Base-by-base conservation (phyloP, 192 early-diverging fungal genomes). In the Umbelopsis ramanniana region DNA sequence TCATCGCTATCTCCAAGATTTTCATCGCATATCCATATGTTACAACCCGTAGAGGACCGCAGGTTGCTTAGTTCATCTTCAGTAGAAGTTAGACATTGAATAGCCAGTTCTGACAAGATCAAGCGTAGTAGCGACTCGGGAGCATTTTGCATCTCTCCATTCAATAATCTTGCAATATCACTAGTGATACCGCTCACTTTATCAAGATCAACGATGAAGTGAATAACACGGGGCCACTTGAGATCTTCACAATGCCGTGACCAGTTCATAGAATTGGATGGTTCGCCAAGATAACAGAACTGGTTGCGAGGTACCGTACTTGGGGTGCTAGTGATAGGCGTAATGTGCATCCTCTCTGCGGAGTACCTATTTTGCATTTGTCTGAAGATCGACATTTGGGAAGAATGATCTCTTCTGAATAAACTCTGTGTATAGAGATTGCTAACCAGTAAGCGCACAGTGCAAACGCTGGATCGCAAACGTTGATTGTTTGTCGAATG, bases 1-100 rank as follows among this genome's bases (percentile, higher is more conserved):
- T 63, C 57, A 63, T 63, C 57, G 17, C 57, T 63, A 33, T 63
- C 33, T 0, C 57, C 29, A 63, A 63, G 57, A 2, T 37, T 63
- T 19, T 63, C 29, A 3, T 63, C 57, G 4, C 29, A 63, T 37
- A 63, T 35, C 26, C 24, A 63, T 11, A 63, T 63, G 11, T 63
- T 29, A 37, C 57, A 63, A 19, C 10, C n/a, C 4, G 57, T n/a
- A 0, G 57, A 15, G 3, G 24, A 19, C 4, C 57, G 29, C 11
- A 63, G 57, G 19, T 37, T 17, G 15, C 5, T 5, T 5, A 63
- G 8, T 12, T 29, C 19, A 0, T 63, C 57, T 33, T 29, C 29
- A 35, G 23, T 14, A 2, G 57, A 22, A 3, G 57, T 63, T 17
- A 63, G 17, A 37, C 57, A 63, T 37, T 63, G 57, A 6, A 63